Evolutionary conservation across 305 asterid species (phyloP).

Genomic region (Fraxinus albicans): DNA sequence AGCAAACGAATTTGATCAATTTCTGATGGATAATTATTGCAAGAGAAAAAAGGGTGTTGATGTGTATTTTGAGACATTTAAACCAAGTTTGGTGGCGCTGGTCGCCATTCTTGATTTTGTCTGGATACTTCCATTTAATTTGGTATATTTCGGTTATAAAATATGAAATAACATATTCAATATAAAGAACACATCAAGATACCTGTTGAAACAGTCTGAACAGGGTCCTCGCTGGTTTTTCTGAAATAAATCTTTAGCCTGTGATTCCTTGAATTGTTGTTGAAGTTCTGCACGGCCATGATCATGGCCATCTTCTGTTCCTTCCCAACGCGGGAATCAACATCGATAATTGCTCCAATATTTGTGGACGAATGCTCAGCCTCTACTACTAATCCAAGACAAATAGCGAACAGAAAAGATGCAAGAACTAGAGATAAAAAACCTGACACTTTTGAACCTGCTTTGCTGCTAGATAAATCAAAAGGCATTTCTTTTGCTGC

Average conservation of each 20-base stretch:
- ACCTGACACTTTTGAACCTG: not conserved
- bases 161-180: not conserved
- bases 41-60: not conserved
- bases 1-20: slow-evolving; percentile 1
- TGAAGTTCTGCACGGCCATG: slow-evolving; percentile 33
- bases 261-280: slow-evolving; percentile 16
- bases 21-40: not conserved
- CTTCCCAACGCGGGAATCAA: slow-evolving; percentile 35
- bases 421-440: slow-evolving; percentile 4
- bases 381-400: slow-evolving; percentile 4
- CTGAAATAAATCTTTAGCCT: slow-evolving; percentile 31
- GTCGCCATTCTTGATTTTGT: not conserved
- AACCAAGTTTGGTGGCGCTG: not conserved
- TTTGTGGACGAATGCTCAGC: slow-evolving; percentile 12
- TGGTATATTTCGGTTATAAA: not conserved
- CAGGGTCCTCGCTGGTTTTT: slow-evolving; percentile 20
- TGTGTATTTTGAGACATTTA: not conserved
- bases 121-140: not conserved
- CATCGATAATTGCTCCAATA: slow-evolving; percentile 37
- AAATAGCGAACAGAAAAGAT: not conserved
- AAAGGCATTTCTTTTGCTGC: not conserved
- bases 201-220: slow-evolving; percentile 36
- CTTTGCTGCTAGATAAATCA: not conserved
- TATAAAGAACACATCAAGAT: not conserved
- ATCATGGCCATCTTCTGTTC: slow-evolving; percentile 36